Conservation (phyloP, 2,329 filamentous ascomycete genomes). For the Hypoxylon sp. region DNA sequence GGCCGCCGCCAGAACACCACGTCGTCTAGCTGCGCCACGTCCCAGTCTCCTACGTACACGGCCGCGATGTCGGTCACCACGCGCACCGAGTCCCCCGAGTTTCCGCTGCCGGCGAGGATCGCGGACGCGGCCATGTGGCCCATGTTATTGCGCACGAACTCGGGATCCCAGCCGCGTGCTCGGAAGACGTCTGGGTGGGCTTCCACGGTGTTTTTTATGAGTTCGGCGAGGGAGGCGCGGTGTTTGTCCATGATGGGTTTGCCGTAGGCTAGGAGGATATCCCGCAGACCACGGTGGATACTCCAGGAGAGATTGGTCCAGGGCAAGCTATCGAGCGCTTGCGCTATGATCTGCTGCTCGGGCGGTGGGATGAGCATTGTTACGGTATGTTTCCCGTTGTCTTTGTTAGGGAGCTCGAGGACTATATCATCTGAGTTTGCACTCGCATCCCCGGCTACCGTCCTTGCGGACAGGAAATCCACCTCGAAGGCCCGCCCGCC, state of each 20-base stretch:
- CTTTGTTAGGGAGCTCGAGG: conserved; percentile 44
- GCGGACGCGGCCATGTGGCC: conserved; percentile 49
- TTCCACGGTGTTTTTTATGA: conserved; percentile 35
- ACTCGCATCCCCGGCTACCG: background rate
- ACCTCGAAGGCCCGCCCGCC: conserved; percentile 52
- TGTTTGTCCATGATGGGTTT: conserved; percentile 47
- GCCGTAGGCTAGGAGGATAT: conserved; percentile 51
- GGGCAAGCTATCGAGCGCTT: conserved; percentile 51
- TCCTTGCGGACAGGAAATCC: conserved; percentile 49
- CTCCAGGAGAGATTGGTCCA: conserved; percentile 54
- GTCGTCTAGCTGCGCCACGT: conserved; percentile 39
- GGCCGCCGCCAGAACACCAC: conserved; percentile 41
- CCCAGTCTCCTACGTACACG: conserved; percentile 38
- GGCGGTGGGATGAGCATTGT: conserved; percentile 36
- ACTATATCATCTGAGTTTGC: background rate
- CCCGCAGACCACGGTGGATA: conserved; percentile 51
- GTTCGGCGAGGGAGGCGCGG: conserved; percentile 42
- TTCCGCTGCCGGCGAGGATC: conserved; percentile 50
- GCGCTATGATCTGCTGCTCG: conserved; percentile 43
- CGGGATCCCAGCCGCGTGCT: conserved; percentile 48
- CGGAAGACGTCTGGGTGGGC: conserved; percentile 32
- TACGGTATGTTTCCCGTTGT: conserved; percentile 25
- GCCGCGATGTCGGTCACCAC: conserved; percentile 49
- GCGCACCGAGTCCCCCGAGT: conserved; percentile 52
- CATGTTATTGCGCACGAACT: conserved; percentile 50